A percentile compares a stretch with the other conserved stretches of the same genome.
Evolutionary conservation across 2,329 filamentous ascomycete genomes (phyloP).

Genomic region (Knoxdaviesia proteae): DNA sequence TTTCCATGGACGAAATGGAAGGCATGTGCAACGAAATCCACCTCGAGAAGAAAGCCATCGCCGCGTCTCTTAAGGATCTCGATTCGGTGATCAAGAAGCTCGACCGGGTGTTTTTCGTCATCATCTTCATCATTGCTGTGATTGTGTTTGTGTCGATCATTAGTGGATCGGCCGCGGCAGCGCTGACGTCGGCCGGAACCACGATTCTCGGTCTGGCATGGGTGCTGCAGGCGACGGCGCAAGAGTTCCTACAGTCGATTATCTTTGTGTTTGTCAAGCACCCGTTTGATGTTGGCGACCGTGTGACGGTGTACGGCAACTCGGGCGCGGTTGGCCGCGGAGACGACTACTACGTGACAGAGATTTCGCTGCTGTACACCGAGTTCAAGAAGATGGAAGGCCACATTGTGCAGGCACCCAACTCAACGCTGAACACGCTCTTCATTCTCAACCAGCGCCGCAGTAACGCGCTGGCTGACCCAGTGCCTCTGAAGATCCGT

Average conservation of each 20-base stretch:
- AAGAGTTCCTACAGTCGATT: slow-evolving; percentile 83
- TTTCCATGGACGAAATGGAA: slow-evolving; percentile 87
- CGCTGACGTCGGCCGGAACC: slow-evolving; percentile 75
- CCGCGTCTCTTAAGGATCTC: slow-evolving; percentile 80
- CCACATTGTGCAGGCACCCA: slow-evolving; percentile 86
- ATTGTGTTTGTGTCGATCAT: slow-evolving; percentile 80
- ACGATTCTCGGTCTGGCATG: slow-evolving; percentile 77
- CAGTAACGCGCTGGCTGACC: slow-evolving; percentile 72
- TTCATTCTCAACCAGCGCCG: slow-evolving; percentile 92
- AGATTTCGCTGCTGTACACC: slow-evolving; percentile 80
- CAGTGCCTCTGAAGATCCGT: slow-evolving; percentile 63
- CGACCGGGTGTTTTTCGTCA: slow-evolving; percentile 71
- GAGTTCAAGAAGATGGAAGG: slow-evolving; percentile 99
- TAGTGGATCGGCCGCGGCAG: slow-evolving; percentile 73
- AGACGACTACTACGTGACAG: slow-evolving; percentile 91
- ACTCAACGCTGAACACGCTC: slow-evolving; percentile 76
- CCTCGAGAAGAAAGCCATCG: slow-evolving; percentile 85
- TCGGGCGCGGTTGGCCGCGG: slow-evolving; percentile 58
- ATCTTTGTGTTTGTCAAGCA: slow-evolving; percentile 97
- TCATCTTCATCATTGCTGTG: slow-evolving; percentile 60
- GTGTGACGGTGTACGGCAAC: slow-evolving; percentile 79
- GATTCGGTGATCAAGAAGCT: slow-evolving; percentile 85
- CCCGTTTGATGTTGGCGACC: slow-evolving; percentile 87
- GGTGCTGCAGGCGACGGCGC: slow-evolving; percentile 80
- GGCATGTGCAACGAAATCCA: slow-evolving; percentile 87